Conservation (phyloP, 148 eudicot genomes). For the Chenopodium quinoa region DNA sequence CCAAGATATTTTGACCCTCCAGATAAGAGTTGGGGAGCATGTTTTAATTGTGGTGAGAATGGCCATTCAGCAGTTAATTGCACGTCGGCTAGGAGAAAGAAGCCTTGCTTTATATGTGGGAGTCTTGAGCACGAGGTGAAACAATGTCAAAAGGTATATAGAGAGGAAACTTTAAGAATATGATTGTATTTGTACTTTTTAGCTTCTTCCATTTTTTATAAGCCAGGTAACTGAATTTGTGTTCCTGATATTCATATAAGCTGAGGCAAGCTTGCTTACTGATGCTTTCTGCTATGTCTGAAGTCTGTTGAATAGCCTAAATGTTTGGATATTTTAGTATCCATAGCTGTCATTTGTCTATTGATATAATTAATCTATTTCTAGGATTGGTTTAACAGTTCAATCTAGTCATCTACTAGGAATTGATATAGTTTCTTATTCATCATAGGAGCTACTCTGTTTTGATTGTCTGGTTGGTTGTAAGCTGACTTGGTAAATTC, state of each 20-base stretch:
- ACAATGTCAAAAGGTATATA: constrained; percentile 78
- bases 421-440: not conserved
- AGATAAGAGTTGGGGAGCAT: constrained; percentile 87
- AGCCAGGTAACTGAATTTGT: not conserved
- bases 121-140: constrained; percentile 87
- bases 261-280: not conserved
- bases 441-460: not conserved
- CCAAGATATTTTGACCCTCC: constrained; percentile 97
- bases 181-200: not conserved
- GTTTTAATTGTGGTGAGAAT: constrained; percentile 95
- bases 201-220: not conserved
- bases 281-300: not conserved
- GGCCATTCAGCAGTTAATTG: constrained; percentile 75
- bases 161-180: not conserved
- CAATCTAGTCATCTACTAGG: not conserved
- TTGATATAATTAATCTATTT: not conserved
- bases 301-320: not conserved
- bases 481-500: not conserved
- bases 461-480: not conserved
- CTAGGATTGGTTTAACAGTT: not conserved
- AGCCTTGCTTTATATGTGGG: constrained; percentile 95
- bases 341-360: not conserved
- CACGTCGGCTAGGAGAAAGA: constrained; percentile 65
- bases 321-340: not conserved
- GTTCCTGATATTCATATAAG: not conserved